A percentile compares a stretch with the other conserved stretches of the same genome.
Conservation (phyloP, 768 basidiomycete species). For the Imleria badia region DNA sequence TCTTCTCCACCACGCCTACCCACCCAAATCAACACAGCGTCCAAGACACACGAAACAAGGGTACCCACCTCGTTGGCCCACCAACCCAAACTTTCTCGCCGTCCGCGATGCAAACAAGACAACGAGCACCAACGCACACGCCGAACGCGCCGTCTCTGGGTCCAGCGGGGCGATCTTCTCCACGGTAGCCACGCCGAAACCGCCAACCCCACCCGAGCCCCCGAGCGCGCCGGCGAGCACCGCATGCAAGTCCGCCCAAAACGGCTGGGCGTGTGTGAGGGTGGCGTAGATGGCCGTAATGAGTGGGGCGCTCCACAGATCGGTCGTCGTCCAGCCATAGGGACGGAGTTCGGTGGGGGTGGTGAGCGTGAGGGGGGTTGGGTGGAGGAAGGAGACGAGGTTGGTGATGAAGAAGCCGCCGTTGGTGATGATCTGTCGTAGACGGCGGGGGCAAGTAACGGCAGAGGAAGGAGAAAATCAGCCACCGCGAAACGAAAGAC, state of each 20-base stretch:
- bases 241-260: conserved; percentile 64
- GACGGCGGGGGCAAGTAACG: too few species aligned
- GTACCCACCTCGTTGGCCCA: conserved; percentile 20
- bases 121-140: conserved; percentile 67
- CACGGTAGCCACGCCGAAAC: conserved; percentile 1
- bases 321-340: conserved; percentile 83
- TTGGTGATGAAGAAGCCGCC: conserved; percentile 80
- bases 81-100: conserved; percentile 56
- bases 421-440: conserved; percentile 63
- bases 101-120: conserved; percentile 63
- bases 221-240: conserved; percentile 50
- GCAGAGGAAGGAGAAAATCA: too few species aligned
- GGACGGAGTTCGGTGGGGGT: conserved; percentile 80
- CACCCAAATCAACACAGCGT: not conserved
- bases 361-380: conserved; percentile 61
- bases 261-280: conserved; percentile 84
- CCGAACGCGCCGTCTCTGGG: conserved; percentile 63
- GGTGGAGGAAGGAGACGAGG: conserved; percentile 72
- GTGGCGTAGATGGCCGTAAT: conserved; percentile 77
- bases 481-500: not conserved
- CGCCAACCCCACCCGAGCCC: conserved; percentile 12
- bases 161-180: conserved; percentile 49
- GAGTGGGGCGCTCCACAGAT: conserved; percentile 83
- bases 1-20: conserved; percentile 21
- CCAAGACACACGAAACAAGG: too few species aligned